Evolutionary conservation across 495 filamentous ascomycete genomes (phyloP).

Genomic region (Jackrogersella minutella): DNA sequence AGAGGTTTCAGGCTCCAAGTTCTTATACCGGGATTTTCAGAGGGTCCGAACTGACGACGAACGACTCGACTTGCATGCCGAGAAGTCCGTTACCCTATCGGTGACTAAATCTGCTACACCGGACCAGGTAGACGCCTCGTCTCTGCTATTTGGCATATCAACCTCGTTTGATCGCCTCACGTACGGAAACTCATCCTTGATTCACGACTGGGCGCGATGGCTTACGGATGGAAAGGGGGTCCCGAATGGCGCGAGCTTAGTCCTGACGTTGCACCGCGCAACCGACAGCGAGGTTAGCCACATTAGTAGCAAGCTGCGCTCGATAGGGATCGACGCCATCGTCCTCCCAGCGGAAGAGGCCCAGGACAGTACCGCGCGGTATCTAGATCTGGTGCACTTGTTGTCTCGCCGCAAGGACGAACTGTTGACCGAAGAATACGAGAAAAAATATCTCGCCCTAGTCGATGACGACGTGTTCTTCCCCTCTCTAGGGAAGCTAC

Average conservation of each 20-base stretch:
- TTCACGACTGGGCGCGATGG: slow-evolving; percentile 49
- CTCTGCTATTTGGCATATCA: slow-evolving; percentile 66
- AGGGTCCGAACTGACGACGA: slow-evolving; percentile 26
- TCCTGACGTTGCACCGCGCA: slow-evolving; percentile 61
- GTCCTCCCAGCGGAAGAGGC: slow-evolving; percentile 37
- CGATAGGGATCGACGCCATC: slow-evolving; percentile 44
- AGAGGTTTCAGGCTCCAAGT: slow-evolving; percentile 9
- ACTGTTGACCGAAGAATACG: slow-evolving; percentile 6
- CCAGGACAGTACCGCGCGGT: slow-evolving; percentile 45
- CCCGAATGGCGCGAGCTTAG: slow-evolving; percentile 52
- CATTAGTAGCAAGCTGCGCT: slow-evolving; percentile 33
- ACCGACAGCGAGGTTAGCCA: slow-evolving; percentile 34
- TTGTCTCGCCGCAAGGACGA: slow-evolving; percentile 39
- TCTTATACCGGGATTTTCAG: slow-evolving; percentile 26
- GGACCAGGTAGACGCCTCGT: slow-evolving; percentile 54
- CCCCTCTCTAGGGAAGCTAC: slow-evolving; percentile 59
- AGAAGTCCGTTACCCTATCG: slow-evolving; percentile 15
- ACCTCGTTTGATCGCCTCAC: slow-evolving; percentile 63
- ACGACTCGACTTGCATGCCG: slow-evolving; percentile 16
- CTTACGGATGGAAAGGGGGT: slow-evolving; percentile 40
- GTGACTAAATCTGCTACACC: slow-evolving; percentile 30
- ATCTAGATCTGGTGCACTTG: slow-evolving; percentile 44
- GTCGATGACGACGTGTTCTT: slow-evolving; percentile 62
- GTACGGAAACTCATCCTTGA: slow-evolving; percentile 48
- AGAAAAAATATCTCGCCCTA: slow-evolving; percentile 44